Evolutionary conservation across 164 flowering plant species (phyloP).

Genomic region (Magnolia sinica): DNA sequence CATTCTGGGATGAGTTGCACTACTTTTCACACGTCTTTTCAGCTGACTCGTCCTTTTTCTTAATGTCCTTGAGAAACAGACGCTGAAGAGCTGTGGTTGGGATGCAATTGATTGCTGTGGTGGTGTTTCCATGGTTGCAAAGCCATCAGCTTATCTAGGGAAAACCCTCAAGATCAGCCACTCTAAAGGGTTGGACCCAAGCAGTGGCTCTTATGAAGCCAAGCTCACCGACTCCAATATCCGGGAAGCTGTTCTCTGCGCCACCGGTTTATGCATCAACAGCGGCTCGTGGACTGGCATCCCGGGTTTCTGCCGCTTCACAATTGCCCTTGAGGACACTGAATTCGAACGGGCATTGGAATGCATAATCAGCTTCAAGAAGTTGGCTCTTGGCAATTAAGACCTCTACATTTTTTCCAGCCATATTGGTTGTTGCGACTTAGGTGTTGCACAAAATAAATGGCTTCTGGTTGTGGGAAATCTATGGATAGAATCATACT

Average conservation of each 20-base stretch:
- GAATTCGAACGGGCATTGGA: slow-evolving; percentile 73
- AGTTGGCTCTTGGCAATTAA: slow-evolving; percentile 23
- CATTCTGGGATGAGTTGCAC: neutral
- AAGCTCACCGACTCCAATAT: slow-evolving; percentile 63
- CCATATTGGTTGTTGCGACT: slow-evolving; percentile 10
- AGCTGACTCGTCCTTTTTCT: neutral
- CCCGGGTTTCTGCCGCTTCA: slow-evolving; percentile 83
- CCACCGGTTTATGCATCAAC: slow-evolving; percentile 88
- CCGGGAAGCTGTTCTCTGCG: slow-evolving; percentile 59
- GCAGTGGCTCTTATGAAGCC: slow-evolving; percentile 22
- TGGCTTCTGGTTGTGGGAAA: neutral
- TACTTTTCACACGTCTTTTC: neutral
- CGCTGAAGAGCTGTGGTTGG: slow-evolving; percentile 80
- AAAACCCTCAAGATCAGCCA: slow-evolving; percentile 39
- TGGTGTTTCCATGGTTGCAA: slow-evolving; percentile 87
- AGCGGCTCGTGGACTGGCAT: slow-evolving; percentile 87
- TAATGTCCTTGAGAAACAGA: slow-evolving; percentile 29
- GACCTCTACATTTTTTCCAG: neutral
- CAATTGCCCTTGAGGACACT: slow-evolving; percentile 69
- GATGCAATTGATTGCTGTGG: slow-evolving; percentile 57
- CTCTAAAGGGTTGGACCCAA: slow-evolving; percentile 8
- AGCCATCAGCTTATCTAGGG: slow-evolving; percentile 65
- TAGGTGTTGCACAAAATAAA: slow-evolving; percentile 19
- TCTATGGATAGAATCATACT: neutral
- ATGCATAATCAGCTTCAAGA: slow-evolving; percentile 56